Percentiles rank a stretch among this genome's conserved stretches.
Evolutionary conservation across 129 eudicot species (phyloP).

Genomic region (Flaveria ramosissima): DNA sequence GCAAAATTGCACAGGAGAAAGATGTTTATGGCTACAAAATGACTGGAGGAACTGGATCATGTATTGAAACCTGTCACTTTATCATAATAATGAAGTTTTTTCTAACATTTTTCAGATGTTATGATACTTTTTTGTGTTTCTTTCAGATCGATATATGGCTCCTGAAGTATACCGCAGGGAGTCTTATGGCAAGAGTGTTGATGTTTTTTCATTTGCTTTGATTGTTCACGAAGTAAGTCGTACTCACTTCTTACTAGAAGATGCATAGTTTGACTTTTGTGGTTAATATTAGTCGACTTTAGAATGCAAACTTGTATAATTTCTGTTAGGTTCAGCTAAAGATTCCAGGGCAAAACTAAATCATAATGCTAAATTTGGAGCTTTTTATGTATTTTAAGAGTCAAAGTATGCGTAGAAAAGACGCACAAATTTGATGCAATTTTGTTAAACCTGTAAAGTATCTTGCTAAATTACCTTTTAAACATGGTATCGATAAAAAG

Average conservation of each 20-base stretch:
- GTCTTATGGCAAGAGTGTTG: conserved; percentile 68
- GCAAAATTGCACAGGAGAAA: conserved; percentile 72
- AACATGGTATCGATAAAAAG: not conserved
- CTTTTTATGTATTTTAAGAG: conserved; percentile 3
- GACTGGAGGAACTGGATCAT: conserved; percentile 80
- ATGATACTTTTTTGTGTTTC: not conserved
- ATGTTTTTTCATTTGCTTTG: conserved; percentile 73
- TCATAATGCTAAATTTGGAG: conserved; percentile 8
- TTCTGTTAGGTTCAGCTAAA: not conserved
- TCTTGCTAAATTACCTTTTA: not conserved
- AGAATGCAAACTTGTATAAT: not conserved
- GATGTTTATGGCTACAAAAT: conserved; percentile 62
- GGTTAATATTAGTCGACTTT: conserved; percentile 30
- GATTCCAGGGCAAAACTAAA: not conserved
- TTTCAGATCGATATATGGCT: conserved; percentile 78
- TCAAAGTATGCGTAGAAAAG: conserved; percentile 31
- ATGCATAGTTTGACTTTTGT: conserved; percentile 45
- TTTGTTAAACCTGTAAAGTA: not conserved
- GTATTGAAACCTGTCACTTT: conserved; percentile 34
- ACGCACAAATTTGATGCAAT: not conserved
- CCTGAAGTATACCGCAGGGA: conserved; percentile 72
- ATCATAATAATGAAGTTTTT: not conserved
- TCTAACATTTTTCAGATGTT: not conserved
- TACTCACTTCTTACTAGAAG: not conserved
- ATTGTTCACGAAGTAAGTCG: conserved; percentile 59